Evolutionary conservation across 2,329 filamentous ascomycete genomes (phyloP), one percentile per base, ranked within the genome.

Genomic region (Fusarium albosuccineum): DNA sequence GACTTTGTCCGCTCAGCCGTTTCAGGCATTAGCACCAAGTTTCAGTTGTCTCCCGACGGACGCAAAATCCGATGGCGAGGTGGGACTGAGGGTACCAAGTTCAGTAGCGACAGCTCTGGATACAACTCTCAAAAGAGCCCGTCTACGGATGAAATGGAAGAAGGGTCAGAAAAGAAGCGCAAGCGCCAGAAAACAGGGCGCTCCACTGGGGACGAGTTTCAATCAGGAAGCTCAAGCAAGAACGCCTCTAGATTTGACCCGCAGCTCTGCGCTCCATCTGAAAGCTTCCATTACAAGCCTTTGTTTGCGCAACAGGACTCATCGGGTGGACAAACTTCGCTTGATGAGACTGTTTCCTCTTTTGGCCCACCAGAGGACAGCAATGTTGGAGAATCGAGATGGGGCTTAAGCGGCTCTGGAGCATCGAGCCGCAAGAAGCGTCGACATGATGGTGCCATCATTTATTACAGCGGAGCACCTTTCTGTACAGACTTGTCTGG

Each of bases 401-500:
- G 81, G 80, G 80, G 76, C 13, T 76, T 79, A 34, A 84, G 82
- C 64, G 81, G 81, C 71, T 87, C 81, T 66, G 86, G 74, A 67
- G 82, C 74, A 46, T 84, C 78, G 58, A 83, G 73, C 72, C 82
- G 79, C 66, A 84, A 80, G 67, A 87, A 85, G 75, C 85, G 85
- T 27, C 85, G 82, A 1, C 84, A 88, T 11, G 88, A 92, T 60
- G 93, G 92, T 9, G 89, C 91, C 1, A 91, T 97, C 68, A 93
- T 95, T 16, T 97, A 94, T 74, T 97, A 95, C 75, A 92, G 86
- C 62, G 92, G 91, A 27, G 91, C 91, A 2, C 87, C 87, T 0
- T 97, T 96, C 75, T 96, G 89, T 75, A 94, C 90, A 1, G 93
- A 97, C 75, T 79, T 96, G 4, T 92, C 90, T 14, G 90, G 90